These are phyloP conservation scores for Trifolium pratense DNA, from an alignment of 306 rosid genomes.

Conservation along the genomic window DNA sequence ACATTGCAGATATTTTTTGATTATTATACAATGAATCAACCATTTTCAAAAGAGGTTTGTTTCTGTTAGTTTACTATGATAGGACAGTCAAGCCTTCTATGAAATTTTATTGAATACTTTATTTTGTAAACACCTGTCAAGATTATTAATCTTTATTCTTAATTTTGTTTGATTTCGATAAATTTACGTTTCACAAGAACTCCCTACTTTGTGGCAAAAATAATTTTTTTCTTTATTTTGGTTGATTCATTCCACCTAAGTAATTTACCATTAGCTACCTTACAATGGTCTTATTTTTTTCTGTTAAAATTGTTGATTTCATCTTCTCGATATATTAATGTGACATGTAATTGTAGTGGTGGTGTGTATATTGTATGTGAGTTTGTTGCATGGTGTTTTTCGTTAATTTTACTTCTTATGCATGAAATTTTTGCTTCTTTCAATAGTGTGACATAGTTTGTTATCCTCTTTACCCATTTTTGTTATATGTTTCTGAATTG, in stretches of 20 bases:
- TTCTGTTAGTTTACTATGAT: neutral
- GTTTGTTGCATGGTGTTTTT: neutral
- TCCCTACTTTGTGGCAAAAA: neutral
- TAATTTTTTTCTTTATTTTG: neutral
- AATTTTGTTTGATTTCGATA: conserved; percentile 1
- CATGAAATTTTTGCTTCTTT: too few species aligned
- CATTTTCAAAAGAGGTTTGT: conserved; percentile 57
- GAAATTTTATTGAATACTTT: neutral
- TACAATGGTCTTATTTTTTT: neutral
- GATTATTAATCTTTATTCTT: neutral
- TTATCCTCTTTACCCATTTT: too few species aligned
- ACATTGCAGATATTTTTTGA: conserved; percentile 57
- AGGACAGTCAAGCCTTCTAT: neutral
- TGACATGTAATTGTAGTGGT: conserved; percentile 4
- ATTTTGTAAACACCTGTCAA: conserved; percentile 6
- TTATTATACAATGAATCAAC: conserved; percentile 55
- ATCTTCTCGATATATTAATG: neutral
- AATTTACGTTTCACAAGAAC: conserved; percentile 18
- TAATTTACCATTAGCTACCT: neutral
- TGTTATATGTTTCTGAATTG: too few species aligned
- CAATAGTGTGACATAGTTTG: too few species aligned
- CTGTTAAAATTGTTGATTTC: neutral
- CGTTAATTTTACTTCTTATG: too few species aligned
- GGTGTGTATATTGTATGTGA: neutral
- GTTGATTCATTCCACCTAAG: neutral